These are phyloP conservation scores for Suillus sp. DNA, from an alignment of 768 basidiomycete genomes.

Conservation along the genomic window DNA sequence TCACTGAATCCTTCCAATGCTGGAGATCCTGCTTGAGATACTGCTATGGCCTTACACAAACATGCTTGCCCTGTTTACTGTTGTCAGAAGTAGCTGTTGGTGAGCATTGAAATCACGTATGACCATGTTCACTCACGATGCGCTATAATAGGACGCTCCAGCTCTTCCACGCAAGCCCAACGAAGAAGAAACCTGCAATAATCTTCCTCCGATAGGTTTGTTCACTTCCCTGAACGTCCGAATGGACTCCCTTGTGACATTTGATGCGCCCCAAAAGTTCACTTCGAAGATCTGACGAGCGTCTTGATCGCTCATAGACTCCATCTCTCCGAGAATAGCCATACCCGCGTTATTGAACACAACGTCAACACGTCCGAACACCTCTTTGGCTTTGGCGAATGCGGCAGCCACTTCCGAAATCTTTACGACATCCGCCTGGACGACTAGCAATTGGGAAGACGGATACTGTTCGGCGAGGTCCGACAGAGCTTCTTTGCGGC, in stretches of 20 bases:
- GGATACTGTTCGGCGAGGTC: slow-evolving; percentile 23
- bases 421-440: slow-evolving; percentile 36
- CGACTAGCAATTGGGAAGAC: slow-evolving; percentile 20
- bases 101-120: not conserved
- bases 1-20: slow-evolving; percentile 35
- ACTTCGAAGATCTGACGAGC: slow-evolving; percentile 42
- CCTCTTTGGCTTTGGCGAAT: slow-evolving; percentile 31
- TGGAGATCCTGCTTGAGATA: slow-evolving; percentile 1
- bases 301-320: slow-evolving; percentile 33
- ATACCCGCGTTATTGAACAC: slow-evolving; percentile 42
- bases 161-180: slow-evolving; percentile 20
- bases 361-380: slow-evolving; percentile 39
- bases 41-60: not conserved
- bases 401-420: slow-evolving; percentile 27
- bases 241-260: slow-evolving; percentile 36
- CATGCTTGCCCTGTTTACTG: slow-evolving; percentile 13
- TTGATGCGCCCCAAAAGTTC: slow-evolving; percentile 35
- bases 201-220: slow-evolving; percentile 35
- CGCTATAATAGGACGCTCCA: slow-evolving; percentile 26
- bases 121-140: slow-evolving; percentile 22
- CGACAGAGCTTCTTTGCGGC: slow-evolving; percentile 28
- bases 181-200: slow-evolving; percentile 38
- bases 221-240: slow-evolving; percentile 40
- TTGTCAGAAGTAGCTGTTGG: slow-evolving; percentile 3
- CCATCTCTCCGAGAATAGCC: slow-evolving; percentile 34